phyloP scores from a whole-genome alignment of 768 basidiomycete genomes.

The Mycena kentingensis region DNA sequence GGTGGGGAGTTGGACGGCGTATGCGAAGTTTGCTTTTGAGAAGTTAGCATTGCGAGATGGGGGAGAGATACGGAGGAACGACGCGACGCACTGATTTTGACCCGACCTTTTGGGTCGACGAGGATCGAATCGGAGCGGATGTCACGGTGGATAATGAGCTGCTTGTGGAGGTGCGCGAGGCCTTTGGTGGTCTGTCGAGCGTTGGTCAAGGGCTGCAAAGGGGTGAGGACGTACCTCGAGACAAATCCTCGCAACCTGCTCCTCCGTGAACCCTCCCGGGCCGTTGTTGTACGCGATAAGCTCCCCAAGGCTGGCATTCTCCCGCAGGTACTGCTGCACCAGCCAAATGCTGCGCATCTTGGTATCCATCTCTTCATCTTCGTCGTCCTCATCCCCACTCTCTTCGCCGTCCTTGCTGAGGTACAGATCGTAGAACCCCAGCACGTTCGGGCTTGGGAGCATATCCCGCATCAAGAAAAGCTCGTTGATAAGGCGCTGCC shows the following conservation, averaged over 20 bases:
- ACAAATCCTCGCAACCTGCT: constrained; percentile 68
- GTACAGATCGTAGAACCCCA: constrained; percentile 72
- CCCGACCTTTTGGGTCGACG: constrained; percentile 65
- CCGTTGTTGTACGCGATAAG: constrained; percentile 67
- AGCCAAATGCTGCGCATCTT: constrained; percentile 63
- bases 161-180: constrained; percentile 68
- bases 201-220: neutral
- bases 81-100: constrained; percentile 71
- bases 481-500: constrained; percentile 78
- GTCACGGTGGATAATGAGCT: constrained; percentile 73
- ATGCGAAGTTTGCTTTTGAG: constrained; percentile 65
- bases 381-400: neutral
- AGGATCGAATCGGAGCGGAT: constrained; percentile 78
- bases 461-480: constrained; percentile 83
- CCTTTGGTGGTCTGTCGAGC: constrained; percentile 67
- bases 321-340: constrained; percentile 80
- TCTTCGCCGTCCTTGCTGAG: constrained; percentile 46
- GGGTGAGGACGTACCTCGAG: constrained; percentile 52
- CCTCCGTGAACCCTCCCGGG: constrained; percentile 55
- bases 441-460: constrained; percentile 71
- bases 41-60: neutral
- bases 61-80: neutral
- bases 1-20: constrained; percentile 72
- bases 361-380: neutral
- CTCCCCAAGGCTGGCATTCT: constrained; percentile 67